phyloP scores from a whole-genome alignment of 2,329 filamentous ascomycete genomes.

The Fusarium sororula region DNA sequence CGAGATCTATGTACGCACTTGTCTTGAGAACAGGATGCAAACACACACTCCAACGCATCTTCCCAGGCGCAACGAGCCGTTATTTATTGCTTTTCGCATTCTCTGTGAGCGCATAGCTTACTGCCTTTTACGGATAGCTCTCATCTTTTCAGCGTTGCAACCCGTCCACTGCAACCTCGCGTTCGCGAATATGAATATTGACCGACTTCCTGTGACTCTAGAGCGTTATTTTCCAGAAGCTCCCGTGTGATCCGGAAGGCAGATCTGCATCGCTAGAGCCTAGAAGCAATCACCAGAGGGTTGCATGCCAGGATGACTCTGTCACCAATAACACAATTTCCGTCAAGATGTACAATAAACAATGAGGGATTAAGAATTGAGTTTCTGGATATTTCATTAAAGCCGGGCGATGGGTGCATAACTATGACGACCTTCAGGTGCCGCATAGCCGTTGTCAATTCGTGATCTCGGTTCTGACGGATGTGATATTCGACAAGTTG shows the following conservation, averaged over 20 bases:
- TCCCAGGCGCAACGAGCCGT: not conserved
- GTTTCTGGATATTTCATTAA: not conserved
- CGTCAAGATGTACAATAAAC: not conserved
- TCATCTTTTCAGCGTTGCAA: not conserved
- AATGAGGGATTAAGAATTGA: conserved; percentile 6
- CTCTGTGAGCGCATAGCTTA: not conserved
- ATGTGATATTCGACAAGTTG: not conserved
- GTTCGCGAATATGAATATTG: not conserved
- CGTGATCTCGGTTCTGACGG: conserved; percentile 18
- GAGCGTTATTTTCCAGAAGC: not conserved
- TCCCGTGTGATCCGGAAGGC: not conserved
- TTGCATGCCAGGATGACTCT: not conserved
- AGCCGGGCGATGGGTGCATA: not conserved
- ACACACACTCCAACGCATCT: not conserved
- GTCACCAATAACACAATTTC: not conserved
- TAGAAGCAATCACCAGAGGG: not conserved
- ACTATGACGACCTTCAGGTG: conserved; percentile 4
- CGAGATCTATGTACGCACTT: not conserved
- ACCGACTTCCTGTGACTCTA: not conserved
- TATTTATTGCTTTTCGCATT: not conserved
- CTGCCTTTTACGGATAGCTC: not conserved
- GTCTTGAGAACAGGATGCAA: not conserved
- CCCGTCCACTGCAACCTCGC: not conserved
- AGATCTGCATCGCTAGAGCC: not conserved
- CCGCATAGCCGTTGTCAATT: not conserved